Conservation (phyloP, 176 grass and related monocot genomes). For the Alloteropsis semialata region DNA sequence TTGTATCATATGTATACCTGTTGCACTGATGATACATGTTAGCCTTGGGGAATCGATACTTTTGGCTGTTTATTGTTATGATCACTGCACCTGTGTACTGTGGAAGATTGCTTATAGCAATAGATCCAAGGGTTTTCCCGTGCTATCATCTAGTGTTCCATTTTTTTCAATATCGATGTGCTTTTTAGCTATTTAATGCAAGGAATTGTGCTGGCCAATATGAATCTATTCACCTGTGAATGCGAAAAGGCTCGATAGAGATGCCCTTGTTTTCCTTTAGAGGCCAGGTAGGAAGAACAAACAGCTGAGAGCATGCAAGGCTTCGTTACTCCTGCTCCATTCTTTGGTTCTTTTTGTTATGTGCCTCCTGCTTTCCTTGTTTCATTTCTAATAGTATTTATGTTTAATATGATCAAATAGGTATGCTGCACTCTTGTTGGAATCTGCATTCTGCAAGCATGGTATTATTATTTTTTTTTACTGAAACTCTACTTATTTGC, state of each 20-base stretch:
- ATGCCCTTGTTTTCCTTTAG: not conserved
- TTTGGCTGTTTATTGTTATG: slow-evolving; percentile 7
- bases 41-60: not conserved
- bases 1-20: slow-evolving; percentile 51
- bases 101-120: not conserved
- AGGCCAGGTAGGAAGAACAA: not conserved
- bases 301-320: not conserved
- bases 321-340: not conserved
- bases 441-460: not conserved
- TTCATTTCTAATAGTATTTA: not conserved
- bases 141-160: not conserved
- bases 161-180: not conserved
- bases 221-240: not conserved
- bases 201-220: not conserved
- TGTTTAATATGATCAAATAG: not conserved
- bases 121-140: not conserved
- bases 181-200: not conserved
- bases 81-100: not conserved
- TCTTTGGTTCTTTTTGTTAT: not conserved
- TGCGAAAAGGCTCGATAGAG: not conserved
- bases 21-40: not conserved
- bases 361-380: not conserved
- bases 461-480: not conserved
- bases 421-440: not conserved
- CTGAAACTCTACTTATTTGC: not conserved